Percentiles rank a stretch among this genome's conserved stretches.
Evolutionary conservation across 805 yeast genomes (phyloP).

Genomic region (Myxozyma sirexii): DNA sequence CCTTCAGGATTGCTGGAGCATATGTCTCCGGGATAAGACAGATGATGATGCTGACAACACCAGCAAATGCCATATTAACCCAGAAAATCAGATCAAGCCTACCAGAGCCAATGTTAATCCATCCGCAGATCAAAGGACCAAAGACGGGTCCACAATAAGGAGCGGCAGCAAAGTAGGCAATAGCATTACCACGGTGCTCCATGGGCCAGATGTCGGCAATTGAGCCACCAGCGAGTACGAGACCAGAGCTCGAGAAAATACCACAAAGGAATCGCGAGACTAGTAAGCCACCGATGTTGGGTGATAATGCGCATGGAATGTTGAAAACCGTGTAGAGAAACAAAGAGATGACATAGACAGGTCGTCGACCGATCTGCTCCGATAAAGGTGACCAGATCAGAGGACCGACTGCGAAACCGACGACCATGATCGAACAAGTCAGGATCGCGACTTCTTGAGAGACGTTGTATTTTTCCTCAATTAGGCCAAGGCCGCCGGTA

Average conservation of each 20-base stretch:
- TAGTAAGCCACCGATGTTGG: slow-evolving; percentile 76
- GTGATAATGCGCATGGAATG: slow-evolving; percentile 83
- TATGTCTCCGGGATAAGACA: slow-evolving; percentile 84
- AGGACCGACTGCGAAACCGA: slow-evolving; percentile 88
- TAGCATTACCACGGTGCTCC: slow-evolving; percentile 81
- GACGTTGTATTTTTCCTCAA: slow-evolving; percentile 67
- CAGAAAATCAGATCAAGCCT: slow-evolving; percentile 70
- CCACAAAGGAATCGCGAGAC: slow-evolving; percentile 88
- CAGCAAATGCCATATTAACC: slow-evolving; percentile 93
- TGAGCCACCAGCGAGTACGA: slow-evolving; percentile 87
- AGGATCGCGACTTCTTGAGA: slow-evolving; percentile 76
- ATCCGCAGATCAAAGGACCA: slow-evolving; percentile 88
- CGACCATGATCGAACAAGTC: slow-evolving; percentile 82
- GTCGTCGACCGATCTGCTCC: slow-evolving; percentile 83
- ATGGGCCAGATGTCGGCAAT: slow-evolving; percentile 86
- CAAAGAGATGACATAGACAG: slow-evolving; percentile 77
- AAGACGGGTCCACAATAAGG: slow-evolving; percentile 93
- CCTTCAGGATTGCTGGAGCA: slow-evolving; percentile 81
- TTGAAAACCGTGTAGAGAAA: slow-evolving; percentile 75
- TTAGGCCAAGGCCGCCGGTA: slow-evolving; percentile 78
- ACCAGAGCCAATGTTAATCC: slow-evolving; percentile 71
- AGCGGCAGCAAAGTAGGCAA: slow-evolving; percentile 87
- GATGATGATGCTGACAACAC: slow-evolving; percentile 72
- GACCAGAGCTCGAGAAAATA: slow-evolving; percentile 79
- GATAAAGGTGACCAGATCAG: slow-evolving; percentile 86